Evolutionary conservation across 208 protist species (phyloP).

Genomic region (Balamuthia mandrillaris): DNA sequence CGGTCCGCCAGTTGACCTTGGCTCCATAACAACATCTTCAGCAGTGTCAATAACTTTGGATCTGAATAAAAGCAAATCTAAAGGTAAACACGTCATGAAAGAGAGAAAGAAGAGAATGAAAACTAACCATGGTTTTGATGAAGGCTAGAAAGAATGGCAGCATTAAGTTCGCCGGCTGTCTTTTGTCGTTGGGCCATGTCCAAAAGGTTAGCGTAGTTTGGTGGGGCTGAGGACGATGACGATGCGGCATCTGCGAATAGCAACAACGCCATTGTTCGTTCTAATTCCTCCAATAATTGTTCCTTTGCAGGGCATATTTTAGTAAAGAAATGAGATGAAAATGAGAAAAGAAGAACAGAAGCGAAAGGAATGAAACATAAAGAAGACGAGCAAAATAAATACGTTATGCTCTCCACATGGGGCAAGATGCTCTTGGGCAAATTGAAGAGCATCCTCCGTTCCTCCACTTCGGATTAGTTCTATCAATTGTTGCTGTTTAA

Average conservation of each 20-base stretch:
- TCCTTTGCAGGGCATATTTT: neutral
- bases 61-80: neutral
- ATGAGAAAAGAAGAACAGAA: neutral
- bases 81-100: neutral
- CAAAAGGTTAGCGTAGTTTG: neutral
- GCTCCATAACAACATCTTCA: conserved; percentile 30
- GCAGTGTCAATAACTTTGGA: conserved; percentile 21
- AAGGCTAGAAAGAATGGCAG: conserved; percentile 72
- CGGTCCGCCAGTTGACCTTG: conserved; percentile 11
- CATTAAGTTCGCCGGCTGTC: conserved; percentile 72
- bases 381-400: neutral
- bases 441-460: conserved; percentile 68
- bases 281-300: conserved; percentile 74
- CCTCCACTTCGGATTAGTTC: conserved; percentile 72
- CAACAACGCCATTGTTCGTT: conserved; percentile 72
- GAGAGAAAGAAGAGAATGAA: neutral
- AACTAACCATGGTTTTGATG: conserved; percentile 63
- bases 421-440: conserved; percentile 74
- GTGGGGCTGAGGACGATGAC: conserved; percentile 39
- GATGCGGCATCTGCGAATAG: conserved; percentile 60
- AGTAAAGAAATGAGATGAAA: neutral
- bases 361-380: neutral
- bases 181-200: conserved; percentile 60
- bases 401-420: conserved; percentile 68
- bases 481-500: conserved; percentile 79